Percentiles rank a stretch among this genome's conserved stretches.
Evolutionary conservation across 2,329 filamentous ascomycete species (phyloP).

Genomic region (Aphanocladium album): DNA sequence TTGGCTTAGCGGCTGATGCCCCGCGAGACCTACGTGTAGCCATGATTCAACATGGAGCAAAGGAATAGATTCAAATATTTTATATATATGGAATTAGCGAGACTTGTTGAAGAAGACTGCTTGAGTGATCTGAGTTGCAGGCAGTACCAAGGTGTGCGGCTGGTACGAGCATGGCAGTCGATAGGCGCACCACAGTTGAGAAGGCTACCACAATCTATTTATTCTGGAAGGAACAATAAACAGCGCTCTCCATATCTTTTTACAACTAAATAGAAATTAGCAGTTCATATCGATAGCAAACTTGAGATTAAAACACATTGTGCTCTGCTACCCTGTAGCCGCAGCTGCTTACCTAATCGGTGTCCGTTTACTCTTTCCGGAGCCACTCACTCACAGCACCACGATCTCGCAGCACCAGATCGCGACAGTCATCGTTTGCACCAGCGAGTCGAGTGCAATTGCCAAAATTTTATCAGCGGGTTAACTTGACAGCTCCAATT

Average conservation of each 20-base stretch:
- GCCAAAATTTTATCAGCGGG: neutral
- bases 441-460: neutral
- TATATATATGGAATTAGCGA: no score
- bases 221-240: no score
- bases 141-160: no score
- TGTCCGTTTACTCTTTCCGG: neutral
- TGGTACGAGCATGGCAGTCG: no score
- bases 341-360: neutral
- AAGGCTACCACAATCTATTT: no score
- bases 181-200: no score
- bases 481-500: neutral
- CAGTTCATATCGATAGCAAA: neutral
- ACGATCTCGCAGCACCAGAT: neutral
- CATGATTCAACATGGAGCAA: neutral
- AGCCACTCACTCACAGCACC: constrained; percentile 2
- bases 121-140: no score
- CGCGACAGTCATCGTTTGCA: neutral
- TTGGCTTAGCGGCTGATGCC: neutral
- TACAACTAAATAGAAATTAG: neutral
- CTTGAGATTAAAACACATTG: neutral
- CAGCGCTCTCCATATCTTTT: neutral
- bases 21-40: neutral
- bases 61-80: neutral
- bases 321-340: neutral
- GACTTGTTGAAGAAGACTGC: no score